Conservation (phyloP, 1,284 basidiomycete species). For the Ceratobasidium sp. region DNA sequence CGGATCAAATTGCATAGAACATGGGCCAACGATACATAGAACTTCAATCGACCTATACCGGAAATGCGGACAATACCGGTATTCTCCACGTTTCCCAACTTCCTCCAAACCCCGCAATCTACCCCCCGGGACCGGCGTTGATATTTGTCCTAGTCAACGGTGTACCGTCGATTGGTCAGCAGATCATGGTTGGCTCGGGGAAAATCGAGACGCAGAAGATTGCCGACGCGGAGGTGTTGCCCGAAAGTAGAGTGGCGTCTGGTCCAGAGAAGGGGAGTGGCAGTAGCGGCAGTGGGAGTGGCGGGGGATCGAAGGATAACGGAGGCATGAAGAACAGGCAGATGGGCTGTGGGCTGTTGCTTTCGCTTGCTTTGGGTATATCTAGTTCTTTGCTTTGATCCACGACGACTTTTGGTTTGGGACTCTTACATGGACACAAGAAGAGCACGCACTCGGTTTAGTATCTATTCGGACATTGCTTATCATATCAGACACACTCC, state of each 20-base stretch:
- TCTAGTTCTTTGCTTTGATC: too few species aligned
- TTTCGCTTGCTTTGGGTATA: too few species aligned
- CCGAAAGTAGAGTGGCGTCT: constrained; percentile 62
- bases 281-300: too few species aligned
- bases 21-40: constrained; percentile 88
- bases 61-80: constrained; percentile 77
- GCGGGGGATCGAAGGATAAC: too few species aligned
- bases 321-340: too few species aligned
- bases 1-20: constrained; percentile 64
- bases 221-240: constrained; percentile 65
- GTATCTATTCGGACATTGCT: too few species aligned
- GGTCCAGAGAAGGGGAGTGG: too few species aligned
- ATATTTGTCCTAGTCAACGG: constrained; percentile 86
- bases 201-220: constrained; percentile 77
- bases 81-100: constrained; percentile 82
- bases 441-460: too few species aligned
- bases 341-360: too few species aligned
- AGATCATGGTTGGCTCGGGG: constrained; percentile 85
- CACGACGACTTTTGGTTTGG: too few species aligned
- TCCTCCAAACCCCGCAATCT: constrained; percentile 85
- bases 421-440: too few species aligned
- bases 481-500: too few species aligned
- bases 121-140: constrained; percentile 89
- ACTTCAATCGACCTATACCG: constrained; percentile 69
- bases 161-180: constrained; percentile 83